phyloP scores from a whole-genome alignment of 2,329 filamentous ascomycete genomes.

The Onygena corvina region DNA sequence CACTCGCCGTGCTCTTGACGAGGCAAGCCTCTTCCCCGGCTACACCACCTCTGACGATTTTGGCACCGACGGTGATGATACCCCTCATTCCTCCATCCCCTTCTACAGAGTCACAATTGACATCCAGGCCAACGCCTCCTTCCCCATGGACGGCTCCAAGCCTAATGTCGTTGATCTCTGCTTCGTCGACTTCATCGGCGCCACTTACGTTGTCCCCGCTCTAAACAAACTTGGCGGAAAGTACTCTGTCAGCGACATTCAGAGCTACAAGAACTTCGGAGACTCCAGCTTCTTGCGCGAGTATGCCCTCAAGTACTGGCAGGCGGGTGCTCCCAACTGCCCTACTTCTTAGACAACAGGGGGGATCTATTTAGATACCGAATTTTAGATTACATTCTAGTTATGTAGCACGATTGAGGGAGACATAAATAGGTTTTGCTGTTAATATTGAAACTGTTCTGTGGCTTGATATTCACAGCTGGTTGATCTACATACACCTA shows the following conservation, averaged over 20 bases:
- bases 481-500: too few species aligned
- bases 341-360: background rate
- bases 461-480: too few species aligned
- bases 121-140: slow-evolving; percentile 24
- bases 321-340: slow-evolving; percentile 14
- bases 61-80: slow-evolving; percentile 26
- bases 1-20: slow-evolving; percentile 19
- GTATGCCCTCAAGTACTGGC: slow-evolving; percentile 23
- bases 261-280: slow-evolving; percentile 23
- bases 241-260: slow-evolving; percentile 22
- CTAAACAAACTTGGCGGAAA: slow-evolving; percentile 20
- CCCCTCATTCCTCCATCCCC: slow-evolving; percentile 21
- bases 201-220: slow-evolving; percentile 17
- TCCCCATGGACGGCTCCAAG: slow-evolving; percentile 17
- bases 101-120: slow-evolving; percentile 20
- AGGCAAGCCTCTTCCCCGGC: slow-evolving; percentile 16
- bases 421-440: too few species aligned
- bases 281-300: slow-evolving; percentile 24
- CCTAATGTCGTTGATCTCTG: slow-evolving; percentile 20
- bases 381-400: background rate
- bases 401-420: too few species aligned
- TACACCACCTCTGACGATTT: slow-evolving; percentile 27
- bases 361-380: background rate
- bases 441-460: too few species aligned
- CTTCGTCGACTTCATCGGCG: slow-evolving; percentile 19